Evolutionary conservation across 2,329 filamentous ascomycete genomes (phyloP).

Genomic region (Arthrobotrys entomopaga): DNA sequence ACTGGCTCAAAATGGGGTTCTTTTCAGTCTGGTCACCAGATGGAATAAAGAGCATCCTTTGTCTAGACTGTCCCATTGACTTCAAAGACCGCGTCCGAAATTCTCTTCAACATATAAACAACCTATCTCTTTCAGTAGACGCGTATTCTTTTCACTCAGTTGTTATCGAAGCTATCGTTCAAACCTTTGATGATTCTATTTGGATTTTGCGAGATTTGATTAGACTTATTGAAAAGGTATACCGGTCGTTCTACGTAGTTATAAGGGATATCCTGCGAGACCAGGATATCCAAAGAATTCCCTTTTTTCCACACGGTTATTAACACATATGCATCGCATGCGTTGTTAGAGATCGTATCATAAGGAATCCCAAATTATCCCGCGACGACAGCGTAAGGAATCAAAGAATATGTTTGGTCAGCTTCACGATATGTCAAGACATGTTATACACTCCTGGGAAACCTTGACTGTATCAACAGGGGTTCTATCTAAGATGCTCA

Average conservation of each 20-base stretch:
- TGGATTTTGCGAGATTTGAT: constrained; percentile 46
- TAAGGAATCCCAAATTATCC: too few relatives aligned
- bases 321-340: too few relatives aligned
- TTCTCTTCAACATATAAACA: constrained; percentile 13
- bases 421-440: constrained; percentile 41
- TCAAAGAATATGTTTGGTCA: constrained; percentile 26
- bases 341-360: too few relatives aligned
- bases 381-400: constrained; percentile 8
- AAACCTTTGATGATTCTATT: constrained; percentile 38
- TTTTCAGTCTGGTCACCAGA: constrained; percentile 36
- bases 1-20: constrained; percentile 44
- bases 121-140: constrained; percentile 30
- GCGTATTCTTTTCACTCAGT: constrained; percentile 46
- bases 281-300: too few relatives aligned
- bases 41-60: constrained; percentile 35
- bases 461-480: constrained; percentile 34
- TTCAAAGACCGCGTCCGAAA: constrained; percentile 6
- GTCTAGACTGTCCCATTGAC: constrained; percentile 31
- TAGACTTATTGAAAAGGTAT: constrained; percentile 49
- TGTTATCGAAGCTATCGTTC: constrained; percentile 21
- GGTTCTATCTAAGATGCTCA: too few relatives aligned
- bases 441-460: constrained; percentile 47
- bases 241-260: too few relatives aligned
- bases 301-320: too few relatives aligned
- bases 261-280: too few relatives aligned